phyloP scores from a whole-genome alignment of 768 basidiomycete species.

The Trametes cingulata region DNA sequence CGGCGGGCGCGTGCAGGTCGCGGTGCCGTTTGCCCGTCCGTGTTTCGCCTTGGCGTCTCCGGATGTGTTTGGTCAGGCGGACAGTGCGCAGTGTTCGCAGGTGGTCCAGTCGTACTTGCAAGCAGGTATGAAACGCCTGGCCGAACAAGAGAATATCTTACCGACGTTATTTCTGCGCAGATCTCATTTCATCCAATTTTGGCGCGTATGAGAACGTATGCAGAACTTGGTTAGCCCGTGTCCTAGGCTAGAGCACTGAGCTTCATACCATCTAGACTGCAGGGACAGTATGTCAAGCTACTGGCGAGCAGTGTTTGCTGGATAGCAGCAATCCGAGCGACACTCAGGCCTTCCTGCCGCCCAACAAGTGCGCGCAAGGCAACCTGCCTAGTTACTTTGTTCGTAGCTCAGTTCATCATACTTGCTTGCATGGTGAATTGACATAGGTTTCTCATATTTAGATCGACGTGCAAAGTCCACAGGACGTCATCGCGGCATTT shows the following conservation, averaged over 20 bases:
- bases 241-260: neutral
- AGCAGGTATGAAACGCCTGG: neutral
- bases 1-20: neutral
- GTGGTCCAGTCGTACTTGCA: neutral
- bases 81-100: neutral
- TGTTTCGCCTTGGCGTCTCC: neutral
- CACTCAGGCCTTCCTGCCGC: neutral
- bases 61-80: neutral
- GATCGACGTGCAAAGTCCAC: conserved; percentile 16
- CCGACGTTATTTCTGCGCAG: neutral
- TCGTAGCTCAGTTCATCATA: neutral
- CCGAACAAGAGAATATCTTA: neutral
- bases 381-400: neutral
- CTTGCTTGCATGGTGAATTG: neutral
- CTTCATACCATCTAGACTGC: neutral
- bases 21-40: neutral
- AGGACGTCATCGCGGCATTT: conserved; percentile 30
- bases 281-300: neutral
- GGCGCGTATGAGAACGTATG: conserved; percentile 5
- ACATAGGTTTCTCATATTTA: neutral
- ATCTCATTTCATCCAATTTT: neutral
- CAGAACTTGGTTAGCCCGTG: neutral
- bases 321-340: neutral
- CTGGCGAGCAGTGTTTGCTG: neutral
- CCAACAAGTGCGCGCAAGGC: neutral